These are phyloP conservation scores for Phytophthora cryptogea DNA, from an alignment of 352 stramenopile genomes.

Conservation along the genomic window DNA sequence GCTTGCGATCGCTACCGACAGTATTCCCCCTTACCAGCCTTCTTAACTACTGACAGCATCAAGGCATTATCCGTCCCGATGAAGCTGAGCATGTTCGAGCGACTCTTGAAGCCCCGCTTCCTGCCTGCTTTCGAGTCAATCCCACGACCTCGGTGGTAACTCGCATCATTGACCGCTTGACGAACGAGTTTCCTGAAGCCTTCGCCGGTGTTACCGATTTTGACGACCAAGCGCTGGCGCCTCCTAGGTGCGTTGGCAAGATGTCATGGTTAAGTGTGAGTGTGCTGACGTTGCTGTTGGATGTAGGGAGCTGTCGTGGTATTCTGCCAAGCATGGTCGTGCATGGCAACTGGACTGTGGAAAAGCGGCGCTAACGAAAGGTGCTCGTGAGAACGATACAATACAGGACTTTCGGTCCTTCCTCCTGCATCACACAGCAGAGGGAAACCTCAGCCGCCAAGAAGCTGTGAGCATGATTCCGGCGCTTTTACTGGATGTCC, in stretches of 20 bases:
- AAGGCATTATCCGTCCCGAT: conserved; percentile 60
- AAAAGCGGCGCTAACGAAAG: conserved; percentile 63
- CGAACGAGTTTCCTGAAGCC: conserved; percentile 45
- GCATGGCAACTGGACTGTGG: conserved; percentile 82
- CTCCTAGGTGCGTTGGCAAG: conserved; percentile 33
- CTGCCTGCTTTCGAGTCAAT: conserved; percentile 77
- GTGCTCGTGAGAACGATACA: conserved; percentile 50
- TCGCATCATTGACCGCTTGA: conserved; percentile 54
- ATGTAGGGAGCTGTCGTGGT: conserved; percentile 63
- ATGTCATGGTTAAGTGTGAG: neutral
- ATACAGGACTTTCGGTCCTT: conserved; percentile 92
- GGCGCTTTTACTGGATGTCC: conserved; percentile 94
- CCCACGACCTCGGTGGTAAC: conserved; percentile 30
- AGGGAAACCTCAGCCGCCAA: conserved; percentile 94
- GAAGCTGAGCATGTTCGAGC: conserved; percentile 47
- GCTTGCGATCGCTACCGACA: neutral
- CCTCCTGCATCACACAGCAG: conserved; percentile 90
- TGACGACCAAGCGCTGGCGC: conserved; percentile 36
- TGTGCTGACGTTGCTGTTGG: neutral
- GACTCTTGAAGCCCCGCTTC: conserved; percentile 60
- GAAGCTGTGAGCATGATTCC: conserved; percentile 98
- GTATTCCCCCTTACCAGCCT: neutral
- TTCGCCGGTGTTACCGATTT: conserved; percentile 39
- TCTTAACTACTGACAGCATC: conserved; percentile 33
- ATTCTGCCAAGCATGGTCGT: conserved; percentile 47